Percentiles rank a stretch among this genome's conserved stretches.
These are phyloP conservation scores for Ailanthus altissimus DNA, from an alignment of 345 rosid genomes.

Conservation along the genomic window DNA sequence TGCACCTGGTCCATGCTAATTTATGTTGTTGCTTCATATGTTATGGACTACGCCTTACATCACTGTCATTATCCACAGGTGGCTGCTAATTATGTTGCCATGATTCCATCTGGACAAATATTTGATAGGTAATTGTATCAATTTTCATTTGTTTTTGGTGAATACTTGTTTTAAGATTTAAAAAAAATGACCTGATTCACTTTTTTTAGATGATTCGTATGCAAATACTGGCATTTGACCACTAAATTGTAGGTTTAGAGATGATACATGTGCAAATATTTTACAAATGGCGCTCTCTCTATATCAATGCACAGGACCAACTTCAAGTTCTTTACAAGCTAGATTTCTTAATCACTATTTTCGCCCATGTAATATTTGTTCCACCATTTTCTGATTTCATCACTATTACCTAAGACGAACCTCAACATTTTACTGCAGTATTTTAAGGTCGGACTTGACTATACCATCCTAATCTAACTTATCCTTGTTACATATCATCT, in stretches of 20 bases:
- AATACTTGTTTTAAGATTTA: background rate
- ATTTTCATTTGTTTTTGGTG: background rate
- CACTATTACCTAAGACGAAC: background rate
- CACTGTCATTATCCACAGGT: conserved; percentile 45
- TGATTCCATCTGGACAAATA: conserved; percentile 93
- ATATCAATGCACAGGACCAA: background rate
- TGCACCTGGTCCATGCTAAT: background rate
- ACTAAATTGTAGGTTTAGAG: no score
- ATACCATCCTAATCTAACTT: background rate
- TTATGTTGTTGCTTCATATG: conserved; percentile 3
- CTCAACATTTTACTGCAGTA: background rate
- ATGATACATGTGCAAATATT: no score
- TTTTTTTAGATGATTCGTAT: background rate
- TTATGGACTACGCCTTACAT: background rate
- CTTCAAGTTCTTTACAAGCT: background rate
- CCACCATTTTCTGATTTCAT: background rate
- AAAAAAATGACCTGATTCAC: background rate
- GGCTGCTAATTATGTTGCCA: conserved; percentile 94
- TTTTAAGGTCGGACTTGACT: background rate
- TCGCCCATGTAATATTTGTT: background rate
- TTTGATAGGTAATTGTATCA: conserved; percentile 66
- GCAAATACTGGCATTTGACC: background rate
- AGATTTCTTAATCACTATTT: background rate
- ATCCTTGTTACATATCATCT: background rate
- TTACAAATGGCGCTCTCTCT: background rate